Base-by-base conservation (phyloP, 140 eudicot genomes). In the Cichorium intybus region DNA sequence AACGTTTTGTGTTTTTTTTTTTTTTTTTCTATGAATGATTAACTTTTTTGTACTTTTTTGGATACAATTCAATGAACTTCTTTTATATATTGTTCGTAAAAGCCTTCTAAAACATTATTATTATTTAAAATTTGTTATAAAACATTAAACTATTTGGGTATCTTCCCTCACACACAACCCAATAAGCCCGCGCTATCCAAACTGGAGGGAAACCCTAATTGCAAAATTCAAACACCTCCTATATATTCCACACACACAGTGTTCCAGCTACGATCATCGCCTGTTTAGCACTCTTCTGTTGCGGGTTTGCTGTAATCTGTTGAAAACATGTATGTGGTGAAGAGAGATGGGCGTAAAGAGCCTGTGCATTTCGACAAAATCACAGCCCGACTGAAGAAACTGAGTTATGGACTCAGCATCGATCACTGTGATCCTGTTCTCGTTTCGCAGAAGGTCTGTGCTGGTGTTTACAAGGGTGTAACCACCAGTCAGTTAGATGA, bases 311-410 rank as follows among this genome's bases (percentile, higher is more conserved):
- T 45, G 3, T 16, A 17, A 46, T 26, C 15, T 6, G 41, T 24
- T 9, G 9, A 7, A 55, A 80, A 53, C 28, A 86, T 86, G 95
- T 86, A 80, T 34, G 95, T 86, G 69, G 76, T 86, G 34, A 86
- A 87, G 74, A 72, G 90, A 68, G 89, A 87, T 37, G 96, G 96
- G 29, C 71, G 93, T 24, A 87, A 87, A 24, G 96, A 87, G 60
- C n/a, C 97, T 0, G 95, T 89, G n/a, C 97, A 89, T 56, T 90
- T 90, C 66, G 97, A 90, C 49, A 86, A 89, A 79, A 89, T 89
- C 9, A 89, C 97, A 6, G 97, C 95, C n/a, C 79, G 97, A 56
- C 66, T 90, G 78, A 90, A 86, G 81, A 90, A 90, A 57, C 72
- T 90, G 60, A 90, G 97, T 72, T 90, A 90, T 77, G 97, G 97